These are phyloP conservation scores for Yarrowia sp. DNA, from an alignment of 805 yeast species.

Conservation along the genomic window DNA sequence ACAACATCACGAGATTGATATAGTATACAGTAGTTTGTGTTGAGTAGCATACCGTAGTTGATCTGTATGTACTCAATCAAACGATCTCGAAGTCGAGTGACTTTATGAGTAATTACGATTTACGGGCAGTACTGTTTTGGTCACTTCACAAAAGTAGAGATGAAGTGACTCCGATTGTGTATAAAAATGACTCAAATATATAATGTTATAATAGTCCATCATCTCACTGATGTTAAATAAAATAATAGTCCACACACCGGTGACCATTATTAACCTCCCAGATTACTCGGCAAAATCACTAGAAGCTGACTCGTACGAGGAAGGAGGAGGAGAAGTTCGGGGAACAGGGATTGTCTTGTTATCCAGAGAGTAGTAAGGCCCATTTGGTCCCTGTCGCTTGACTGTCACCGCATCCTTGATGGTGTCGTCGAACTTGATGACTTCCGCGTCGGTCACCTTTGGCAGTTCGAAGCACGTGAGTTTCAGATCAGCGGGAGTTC, in stretches of 20 bases:
- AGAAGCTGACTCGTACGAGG: slow-evolving; percentile 2
- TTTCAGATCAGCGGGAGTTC: slow-evolving; percentile 77
- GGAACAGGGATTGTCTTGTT: no score
- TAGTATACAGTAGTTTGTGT: no score
- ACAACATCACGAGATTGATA: no score
- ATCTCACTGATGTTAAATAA: no score
- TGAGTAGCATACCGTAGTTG: no score
- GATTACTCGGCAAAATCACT: not conserved
- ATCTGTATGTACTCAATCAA: no score
- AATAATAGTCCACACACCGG: not conserved
- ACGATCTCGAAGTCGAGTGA: no score
- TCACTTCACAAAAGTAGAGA: no score
- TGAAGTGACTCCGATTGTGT: no score
- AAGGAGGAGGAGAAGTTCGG: not conserved
- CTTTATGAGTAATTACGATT: no score
- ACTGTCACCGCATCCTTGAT: slow-evolving; percentile 5
- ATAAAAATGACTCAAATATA: no score
- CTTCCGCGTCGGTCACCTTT: slow-evolving; percentile 54
- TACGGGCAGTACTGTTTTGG: no score
- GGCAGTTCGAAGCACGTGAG: slow-evolving; percentile 69
- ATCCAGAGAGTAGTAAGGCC: not conserved
- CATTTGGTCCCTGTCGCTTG: not conserved
- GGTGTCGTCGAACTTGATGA: not conserved
- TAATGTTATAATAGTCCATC: not conserved
- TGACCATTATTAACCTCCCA: not conserved